Conservation (phyloP, 257 asterid species). For the Osmanthus fragrans region DNA sequence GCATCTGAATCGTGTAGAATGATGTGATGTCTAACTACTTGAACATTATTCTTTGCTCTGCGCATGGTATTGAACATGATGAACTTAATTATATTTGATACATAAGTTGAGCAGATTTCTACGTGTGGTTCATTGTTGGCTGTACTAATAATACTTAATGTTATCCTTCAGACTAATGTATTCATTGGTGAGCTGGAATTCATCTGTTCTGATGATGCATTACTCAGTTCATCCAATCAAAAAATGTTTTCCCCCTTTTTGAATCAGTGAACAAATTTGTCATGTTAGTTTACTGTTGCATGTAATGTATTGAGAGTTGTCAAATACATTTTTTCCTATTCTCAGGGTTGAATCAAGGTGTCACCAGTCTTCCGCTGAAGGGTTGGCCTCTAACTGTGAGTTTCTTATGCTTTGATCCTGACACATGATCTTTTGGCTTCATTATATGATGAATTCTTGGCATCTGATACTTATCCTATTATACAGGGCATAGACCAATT, state of each 20-base stretch:
- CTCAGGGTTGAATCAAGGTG: conserved; percentile 90
- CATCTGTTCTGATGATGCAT: background rate
- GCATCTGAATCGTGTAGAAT: background rate
- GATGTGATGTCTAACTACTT: background rate
- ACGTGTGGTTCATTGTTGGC: background rate
- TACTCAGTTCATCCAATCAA: background rate
- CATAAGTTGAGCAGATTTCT: background rate
- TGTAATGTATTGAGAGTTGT: conserved; percentile 7
- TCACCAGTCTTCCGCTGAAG: conserved; percentile 87
- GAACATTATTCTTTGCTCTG: background rate
- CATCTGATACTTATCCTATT: conserved; percentile 26
- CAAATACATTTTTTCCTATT: conserved; percentile 15
- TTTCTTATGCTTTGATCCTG: conserved; percentile 29
- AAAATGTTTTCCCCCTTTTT: conserved; percentile 1
- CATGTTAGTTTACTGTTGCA: conserved; percentile 2
- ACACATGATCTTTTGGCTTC: conserved; percentile 7
- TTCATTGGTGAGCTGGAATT: background rate
- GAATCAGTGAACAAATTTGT: conserved; percentile 5
- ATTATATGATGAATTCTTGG: conserved; percentile 14
- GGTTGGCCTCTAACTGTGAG: conserved; percentile 99
- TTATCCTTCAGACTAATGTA: background rate
- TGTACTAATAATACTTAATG: background rate
- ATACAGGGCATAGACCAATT: conserved; percentile 89
- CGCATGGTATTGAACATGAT: background rate
- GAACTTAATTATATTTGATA: background rate